phyloP scores from a whole-genome alignment of 1,284 basidiomycete species.

The Ceratobasidium sp. region DNA sequence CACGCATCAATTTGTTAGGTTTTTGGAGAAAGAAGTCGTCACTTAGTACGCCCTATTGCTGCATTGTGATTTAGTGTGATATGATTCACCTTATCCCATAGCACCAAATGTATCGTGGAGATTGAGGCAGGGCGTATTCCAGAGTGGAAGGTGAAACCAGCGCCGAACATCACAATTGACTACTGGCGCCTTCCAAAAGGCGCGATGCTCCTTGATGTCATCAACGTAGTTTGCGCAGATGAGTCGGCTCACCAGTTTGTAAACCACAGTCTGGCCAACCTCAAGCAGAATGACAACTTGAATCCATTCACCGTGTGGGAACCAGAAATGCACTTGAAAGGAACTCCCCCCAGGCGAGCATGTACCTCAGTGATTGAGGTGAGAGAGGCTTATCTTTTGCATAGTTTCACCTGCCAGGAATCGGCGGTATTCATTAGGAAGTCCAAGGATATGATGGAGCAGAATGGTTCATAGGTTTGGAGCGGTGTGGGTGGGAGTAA shows the following conservation, averaged over 20 bases:
- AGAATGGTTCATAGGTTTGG: background rate
- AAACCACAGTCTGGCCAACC: constrained; percentile 91
- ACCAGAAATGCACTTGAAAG: constrained; percentile 71
- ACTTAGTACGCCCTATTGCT: constrained; percentile 72
- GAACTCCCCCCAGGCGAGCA: constrained; percentile 66
- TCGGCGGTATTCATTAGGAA: constrained; percentile 74
- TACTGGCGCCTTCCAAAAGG: constrained; percentile 80
- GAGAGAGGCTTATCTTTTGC: constrained; percentile 20
- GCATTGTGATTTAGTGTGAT: no score
- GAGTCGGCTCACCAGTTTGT: constrained; percentile 94
- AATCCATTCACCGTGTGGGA: constrained; percentile 95
- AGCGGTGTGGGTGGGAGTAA: background rate
- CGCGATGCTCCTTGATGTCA: constrained; percentile 64
- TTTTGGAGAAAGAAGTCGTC: constrained; percentile 90
- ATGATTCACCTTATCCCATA: constrained; percentile 66
- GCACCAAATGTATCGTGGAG: constrained; percentile 86
- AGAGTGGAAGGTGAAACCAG: constrained; percentile 82
- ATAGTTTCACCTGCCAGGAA: constrained; percentile 81
- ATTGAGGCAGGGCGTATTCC: constrained; percentile 88
- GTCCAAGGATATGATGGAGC: constrained; percentile 60
- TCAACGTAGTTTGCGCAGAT: constrained; percentile 83
- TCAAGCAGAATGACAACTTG: constrained; percentile 80
- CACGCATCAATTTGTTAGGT: constrained; percentile 95
- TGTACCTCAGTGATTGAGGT: constrained; percentile 2
- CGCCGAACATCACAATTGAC: constrained; percentile 91